These are phyloP conservation scores for Coniochaeta ligniaria DNA, from an alignment of 2,329 filamentous ascomycete genomes.

Conservation along the genomic window DNA sequence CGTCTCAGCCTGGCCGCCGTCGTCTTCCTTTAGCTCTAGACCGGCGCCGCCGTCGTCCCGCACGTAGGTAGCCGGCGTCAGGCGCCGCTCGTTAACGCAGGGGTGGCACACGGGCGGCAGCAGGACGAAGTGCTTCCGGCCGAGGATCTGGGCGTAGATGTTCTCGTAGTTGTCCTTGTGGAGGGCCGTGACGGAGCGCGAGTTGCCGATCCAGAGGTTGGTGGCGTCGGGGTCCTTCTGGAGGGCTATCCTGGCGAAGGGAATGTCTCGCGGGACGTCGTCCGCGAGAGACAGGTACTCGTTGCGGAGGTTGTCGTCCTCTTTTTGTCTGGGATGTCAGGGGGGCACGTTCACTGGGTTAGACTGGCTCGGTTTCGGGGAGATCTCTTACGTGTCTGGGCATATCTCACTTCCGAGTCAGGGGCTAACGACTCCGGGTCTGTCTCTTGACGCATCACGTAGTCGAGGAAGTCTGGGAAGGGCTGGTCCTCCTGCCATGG, in stretches of 20 bases:
- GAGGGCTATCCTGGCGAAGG: conserved; percentile 68
- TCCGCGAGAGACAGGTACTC: conserved; percentile 61
- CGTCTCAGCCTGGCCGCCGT: conserved; percentile 17
- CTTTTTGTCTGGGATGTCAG: conserved; percentile 27
- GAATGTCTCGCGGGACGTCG: conserved; percentile 56
- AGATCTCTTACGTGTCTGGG: conserved; percentile 58
- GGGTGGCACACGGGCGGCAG: conserved; percentile 64
- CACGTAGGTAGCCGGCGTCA: conserved; percentile 53
- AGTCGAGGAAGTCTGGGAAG: conserved; percentile 56
- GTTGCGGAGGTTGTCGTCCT: conserved; percentile 73
- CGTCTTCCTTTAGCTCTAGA: conserved; percentile 21
- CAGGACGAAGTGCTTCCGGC: conserved; percentile 67
- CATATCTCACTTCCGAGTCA: conserved; percentile 54
- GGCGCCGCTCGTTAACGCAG: conserved; percentile 56
- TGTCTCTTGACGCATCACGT: conserved; percentile 51
- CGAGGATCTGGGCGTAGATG: conserved; percentile 69
- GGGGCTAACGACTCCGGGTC: background rate
- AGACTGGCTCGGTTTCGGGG: background rate
- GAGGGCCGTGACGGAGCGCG: conserved; percentile 59
- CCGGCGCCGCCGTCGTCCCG: conserved; percentile 18
- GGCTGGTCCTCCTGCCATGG: conserved; percentile 60
- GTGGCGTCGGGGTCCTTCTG: conserved; percentile 62
- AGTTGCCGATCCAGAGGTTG: conserved; percentile 79
- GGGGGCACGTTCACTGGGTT: too few species aligned
- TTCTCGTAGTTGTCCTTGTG: conserved; percentile 86